Base-by-base conservation (phyloP, 176 grass and related monocot genomes). In the Carex scoparia region DNA sequence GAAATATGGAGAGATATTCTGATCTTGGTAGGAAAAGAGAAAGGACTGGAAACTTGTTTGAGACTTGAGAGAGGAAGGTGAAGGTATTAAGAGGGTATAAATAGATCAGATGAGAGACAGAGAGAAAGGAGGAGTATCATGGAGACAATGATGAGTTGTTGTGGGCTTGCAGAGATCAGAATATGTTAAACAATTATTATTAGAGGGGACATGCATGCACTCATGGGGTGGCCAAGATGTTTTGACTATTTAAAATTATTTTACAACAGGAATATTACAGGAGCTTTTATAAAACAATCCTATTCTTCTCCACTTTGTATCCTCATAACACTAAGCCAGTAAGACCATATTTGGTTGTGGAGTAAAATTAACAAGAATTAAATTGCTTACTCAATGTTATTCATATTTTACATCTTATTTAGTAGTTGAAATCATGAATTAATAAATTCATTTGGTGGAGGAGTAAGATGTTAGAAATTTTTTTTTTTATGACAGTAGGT, bases 81-180 rank as follows among this genome's bases (percentile, higher is more conserved):
- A 92, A 88, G 42, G 2, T 38, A 23, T 81, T 88, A 60, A 92
- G 92, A 65, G 85, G 89, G 66, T 84, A 92, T 94, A 94, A 92
- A 94, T 94, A 92, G 66, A 65, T 65, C 3, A 85, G 58, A 49
- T 5, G 67, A 58, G 66, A 8, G 49, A 40, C 51, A 79, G 64
- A 69, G n/a, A 51, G 35, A 28, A 59, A 56, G 84, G 62, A 72
- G 56, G 62, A 72, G 56, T 15, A 85, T 85, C 85, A 90, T 87
- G 89, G 60, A 88, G 92, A 94, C 90, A 90, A 90, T 90, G 84
- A 90, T 92, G 90, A 94, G 92, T 87, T 92, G 92, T 88, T 86
- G 90, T 89, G 81, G 83, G 86, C 89, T 90, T 88, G 89, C 71
- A 79, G 90, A 58, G 74, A 81, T 62, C 42, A 83, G 63, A 56